A percentile compares a stretch with the other conserved stretches of the same genome.
Conservation (phyloP, 345 rosid genomes). For the Trapa bicornis region DNA sequence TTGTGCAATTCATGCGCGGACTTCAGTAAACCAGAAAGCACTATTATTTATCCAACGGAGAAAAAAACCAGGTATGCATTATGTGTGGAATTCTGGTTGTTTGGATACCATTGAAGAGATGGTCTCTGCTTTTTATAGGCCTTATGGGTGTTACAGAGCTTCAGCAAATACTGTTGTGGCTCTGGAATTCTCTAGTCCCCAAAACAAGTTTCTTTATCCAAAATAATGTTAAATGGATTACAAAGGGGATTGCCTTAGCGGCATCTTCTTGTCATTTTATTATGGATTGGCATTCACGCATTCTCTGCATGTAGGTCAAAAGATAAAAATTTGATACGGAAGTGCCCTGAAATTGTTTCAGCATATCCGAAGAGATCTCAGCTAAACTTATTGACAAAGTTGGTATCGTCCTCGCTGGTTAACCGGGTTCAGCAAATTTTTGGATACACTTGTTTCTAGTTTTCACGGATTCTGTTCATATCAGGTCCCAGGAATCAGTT, state of each 20-base stretch:
- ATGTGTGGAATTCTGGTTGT: background rate
- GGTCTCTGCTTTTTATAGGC: background rate
- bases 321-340: conserved; percentile 6
- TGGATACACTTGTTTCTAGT: background rate
- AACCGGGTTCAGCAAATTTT: background rate
- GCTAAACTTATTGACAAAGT: conserved; percentile 4
- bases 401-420: conserved; percentile 6
- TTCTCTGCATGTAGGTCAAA: conserved; percentile 6
- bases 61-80: conserved; percentile 28
- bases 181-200: conserved; percentile 8
- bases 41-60: conserved; percentile 19
- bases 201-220: conserved; percentile 6
- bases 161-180: conserved; percentile 2
- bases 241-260: background rate
- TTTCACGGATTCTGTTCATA: background rate
- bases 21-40: conserved; percentile 30
- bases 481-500: conserved; percentile 12
- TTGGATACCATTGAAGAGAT: too few species aligned
- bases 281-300: background rate
- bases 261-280: background rate
- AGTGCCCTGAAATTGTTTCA: conserved; percentile 6
- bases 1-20: conserved; percentile 61
- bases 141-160: conserved; percentile 1
- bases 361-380: conserved; percentile 5
- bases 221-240: background rate